phyloP scores from a whole-genome alignment of 208 protist genomes.

The Blechomonas ayalai region DNA sequence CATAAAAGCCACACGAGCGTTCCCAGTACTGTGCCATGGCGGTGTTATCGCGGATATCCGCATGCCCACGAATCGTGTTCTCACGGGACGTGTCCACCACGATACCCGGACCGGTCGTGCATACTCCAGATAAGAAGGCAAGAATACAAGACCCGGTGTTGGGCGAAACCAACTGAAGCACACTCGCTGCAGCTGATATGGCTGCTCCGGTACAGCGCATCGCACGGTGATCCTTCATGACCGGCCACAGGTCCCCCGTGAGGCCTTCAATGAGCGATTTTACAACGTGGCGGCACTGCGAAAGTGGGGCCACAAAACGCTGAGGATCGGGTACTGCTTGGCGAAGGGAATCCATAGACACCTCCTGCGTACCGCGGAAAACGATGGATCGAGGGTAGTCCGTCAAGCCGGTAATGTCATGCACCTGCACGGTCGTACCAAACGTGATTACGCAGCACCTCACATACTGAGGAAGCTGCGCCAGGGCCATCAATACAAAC shows the following conservation, averaged over 20 bases:
- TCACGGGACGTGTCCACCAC: constrained; percentile 87
- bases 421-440: constrained; percentile 92
- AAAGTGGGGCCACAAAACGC: constrained; percentile 78
- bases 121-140: constrained; percentile 94
- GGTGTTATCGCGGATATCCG: constrained; percentile 92
- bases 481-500: constrained; percentile 87
- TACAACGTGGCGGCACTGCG: constrained; percentile 53
- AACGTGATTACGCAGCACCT: constrained; percentile 97
- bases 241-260: constrained; percentile 93
- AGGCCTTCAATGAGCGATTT: constrained; percentile 93
- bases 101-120: constrained; percentile 93
- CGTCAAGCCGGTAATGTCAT: constrained; percentile 61
- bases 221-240: constrained; percentile 87
- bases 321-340: constrained; percentile 27
- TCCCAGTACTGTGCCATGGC: constrained; percentile 67
- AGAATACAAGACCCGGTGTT: constrained; percentile 93
- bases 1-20: constrained; percentile 89
- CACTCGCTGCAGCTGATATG: constrained; percentile 92
- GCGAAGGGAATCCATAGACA: constrained; percentile 50
- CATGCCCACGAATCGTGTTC: constrained; percentile 95
- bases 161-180: constrained; percentile 89
- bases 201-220: constrained; percentile 95
- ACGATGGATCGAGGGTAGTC: constrained; percentile 80
- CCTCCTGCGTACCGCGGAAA: constrained; percentile 72
- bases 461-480: constrained; percentile 90